Evolutionary conservation across 352 stramenopile genomes (phyloP).

Genomic region (Phytopythium montanum): DNA sequence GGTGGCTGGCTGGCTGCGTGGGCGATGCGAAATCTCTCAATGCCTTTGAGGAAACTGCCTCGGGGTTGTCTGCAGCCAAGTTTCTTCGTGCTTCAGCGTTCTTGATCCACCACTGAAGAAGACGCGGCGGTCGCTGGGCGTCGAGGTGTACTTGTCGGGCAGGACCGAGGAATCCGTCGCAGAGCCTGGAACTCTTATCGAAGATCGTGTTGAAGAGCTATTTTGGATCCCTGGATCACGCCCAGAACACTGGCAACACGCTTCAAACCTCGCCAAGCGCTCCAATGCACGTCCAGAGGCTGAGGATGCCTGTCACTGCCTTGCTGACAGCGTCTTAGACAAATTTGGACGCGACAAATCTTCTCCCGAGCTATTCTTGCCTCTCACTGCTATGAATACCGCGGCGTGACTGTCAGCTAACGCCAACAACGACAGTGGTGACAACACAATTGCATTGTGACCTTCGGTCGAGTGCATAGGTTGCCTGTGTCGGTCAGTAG

Average conservation of each 20-base stretch:
- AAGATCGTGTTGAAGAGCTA: background rate
- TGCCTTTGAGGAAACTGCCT: background rate
- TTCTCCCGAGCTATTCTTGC: background rate
- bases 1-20: background rate
- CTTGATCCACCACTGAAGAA: background rate
- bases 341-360: background rate
- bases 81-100: background rate
- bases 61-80: background rate
- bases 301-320: conserved; percentile 1
- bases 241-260: background rate
- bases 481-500: no score
- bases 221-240: background rate
- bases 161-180: background rate
- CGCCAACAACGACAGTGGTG: background rate
- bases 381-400: background rate
- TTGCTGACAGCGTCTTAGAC: background rate
- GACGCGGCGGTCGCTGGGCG: background rate
- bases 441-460: background rate
- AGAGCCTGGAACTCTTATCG: background rate
- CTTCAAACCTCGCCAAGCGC: no score
- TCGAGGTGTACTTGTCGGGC: background rate
- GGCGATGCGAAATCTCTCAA: conserved; percentile 7
- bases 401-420: background rate
- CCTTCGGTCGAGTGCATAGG: no score
- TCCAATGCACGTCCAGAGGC: background rate